Conservation (phyloP, 106 monocot species). For the Narthecium ossifragum region DNA sequence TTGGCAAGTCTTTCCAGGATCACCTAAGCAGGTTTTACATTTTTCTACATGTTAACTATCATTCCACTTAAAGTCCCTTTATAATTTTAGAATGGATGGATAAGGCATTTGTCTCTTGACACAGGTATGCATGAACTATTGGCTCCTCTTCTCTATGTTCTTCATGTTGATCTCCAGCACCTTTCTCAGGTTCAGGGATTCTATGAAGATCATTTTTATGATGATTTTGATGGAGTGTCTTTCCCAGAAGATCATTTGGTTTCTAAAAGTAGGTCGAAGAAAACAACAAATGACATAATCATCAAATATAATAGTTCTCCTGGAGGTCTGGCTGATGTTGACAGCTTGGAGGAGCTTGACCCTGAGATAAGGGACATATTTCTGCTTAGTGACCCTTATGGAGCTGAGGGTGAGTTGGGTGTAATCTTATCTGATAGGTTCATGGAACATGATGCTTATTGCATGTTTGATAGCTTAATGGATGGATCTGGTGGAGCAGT, state of each 20-base stretch:
- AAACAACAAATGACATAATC: conserved; percentile 6
- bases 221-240: conserved; percentile 58
- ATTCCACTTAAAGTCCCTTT: too few species aligned
- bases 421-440: conserved; percentile 76
- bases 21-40: too few species aligned
- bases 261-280: conserved; percentile 34
- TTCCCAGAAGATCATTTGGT: conserved; percentile 32
- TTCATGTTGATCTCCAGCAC: conserved; percentile 67
- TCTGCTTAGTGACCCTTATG: conserved; percentile 72
- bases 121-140: conserved; percentile 97
- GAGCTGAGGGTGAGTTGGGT: conserved; percentile 79
- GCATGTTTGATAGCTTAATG: conserved; percentile 76
- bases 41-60: too few species aligned
- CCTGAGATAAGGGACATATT: conserved; percentile 49
- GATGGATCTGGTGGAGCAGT: conserved; percentile 48
- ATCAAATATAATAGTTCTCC: conserved; percentile 1
- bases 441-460: conserved; percentile 81
- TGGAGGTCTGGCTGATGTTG: conserved; percentile 11
- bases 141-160: conserved; percentile 88
- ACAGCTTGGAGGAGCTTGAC: conserved; percentile 49
- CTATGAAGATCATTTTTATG: conserved; percentile 64
- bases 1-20: too few species aligned
- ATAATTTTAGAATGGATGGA: too few species aligned
- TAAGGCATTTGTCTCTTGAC: too few species aligned
- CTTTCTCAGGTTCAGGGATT: conserved; percentile 49